Percentiles rank a stretch among this genome's conserved stretches.
These are phyloP conservation scores for Sodiomyces alkalinus DNA, from an alignment of 2,329 filamentous ascomycete genomes.

Conservation along the genomic window DNA sequence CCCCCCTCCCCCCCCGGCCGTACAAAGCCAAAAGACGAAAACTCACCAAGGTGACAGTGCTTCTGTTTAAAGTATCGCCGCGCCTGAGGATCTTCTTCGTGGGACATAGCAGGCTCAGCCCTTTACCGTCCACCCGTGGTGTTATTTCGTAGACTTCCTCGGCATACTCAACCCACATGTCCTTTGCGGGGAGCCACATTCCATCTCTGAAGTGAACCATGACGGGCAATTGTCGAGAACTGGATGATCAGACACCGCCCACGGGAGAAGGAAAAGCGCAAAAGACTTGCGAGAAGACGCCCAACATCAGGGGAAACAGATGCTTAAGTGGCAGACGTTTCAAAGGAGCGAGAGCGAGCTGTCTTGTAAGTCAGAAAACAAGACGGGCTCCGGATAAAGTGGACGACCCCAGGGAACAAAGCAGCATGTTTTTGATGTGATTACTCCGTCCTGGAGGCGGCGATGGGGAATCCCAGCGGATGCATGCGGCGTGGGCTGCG, in stretches of 20 bases:
- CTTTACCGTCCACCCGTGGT: constrained; percentile 26
- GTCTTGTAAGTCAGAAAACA: no score
- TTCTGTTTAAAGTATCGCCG: constrained; percentile 39
- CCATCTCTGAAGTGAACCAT: constrained; percentile 21
- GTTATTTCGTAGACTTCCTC: constrained; percentile 43
- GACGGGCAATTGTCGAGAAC: constrained; percentile 4
- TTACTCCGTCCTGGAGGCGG: no score
- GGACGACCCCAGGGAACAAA: no score
- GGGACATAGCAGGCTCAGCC: constrained; percentile 39
- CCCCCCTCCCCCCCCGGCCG: no score
- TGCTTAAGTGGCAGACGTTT: no score
- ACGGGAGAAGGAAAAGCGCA: background rate
- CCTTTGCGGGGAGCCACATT: constrained; percentile 50
- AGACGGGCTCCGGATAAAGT: no score
- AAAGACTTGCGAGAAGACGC: background rate
- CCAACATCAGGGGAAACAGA: no score
- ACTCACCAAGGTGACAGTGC: constrained; percentile 28
- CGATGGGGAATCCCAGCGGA: no score
- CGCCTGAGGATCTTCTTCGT: constrained; percentile 35
- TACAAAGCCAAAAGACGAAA: background rate
- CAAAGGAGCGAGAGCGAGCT: no score
- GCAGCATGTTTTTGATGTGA: no score
- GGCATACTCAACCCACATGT: constrained; percentile 46
- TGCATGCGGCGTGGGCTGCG: no score
- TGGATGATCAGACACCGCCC: no score